Conservation (phyloP, 108 stramenopile genomes). For the Nitzschia putrida region DNA sequence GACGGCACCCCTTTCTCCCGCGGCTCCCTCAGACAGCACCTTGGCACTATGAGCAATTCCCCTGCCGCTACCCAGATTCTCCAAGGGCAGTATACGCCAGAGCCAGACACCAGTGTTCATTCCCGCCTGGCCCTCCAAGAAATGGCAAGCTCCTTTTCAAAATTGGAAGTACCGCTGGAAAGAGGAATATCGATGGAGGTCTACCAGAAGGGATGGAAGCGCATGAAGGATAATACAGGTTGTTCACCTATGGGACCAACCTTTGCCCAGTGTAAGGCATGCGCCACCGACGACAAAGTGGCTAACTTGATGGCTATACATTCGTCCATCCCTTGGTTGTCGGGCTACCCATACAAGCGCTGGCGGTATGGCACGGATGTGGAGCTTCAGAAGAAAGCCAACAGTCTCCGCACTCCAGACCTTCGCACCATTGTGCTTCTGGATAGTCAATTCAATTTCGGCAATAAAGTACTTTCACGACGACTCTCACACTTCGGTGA, state of each 20-base stretch:
- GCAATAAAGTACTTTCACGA: not conserved
- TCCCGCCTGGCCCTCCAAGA: not conserved
- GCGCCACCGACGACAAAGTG: not conserved
- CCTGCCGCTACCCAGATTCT: not conserved
- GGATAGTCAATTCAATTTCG: constrained; percentile 1
- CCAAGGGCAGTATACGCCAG: not conserved
- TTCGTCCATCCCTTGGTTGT: not conserved
- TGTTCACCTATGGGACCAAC: not conserved
- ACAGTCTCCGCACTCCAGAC: not conserved
- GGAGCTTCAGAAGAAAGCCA: not conserved
- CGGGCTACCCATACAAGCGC: not conserved
- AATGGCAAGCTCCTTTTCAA: not conserved
- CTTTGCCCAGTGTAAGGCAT: not conserved
- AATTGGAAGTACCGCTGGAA: too few relatives aligned
- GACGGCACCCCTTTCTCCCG: not conserved
- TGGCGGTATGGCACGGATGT: not conserved
- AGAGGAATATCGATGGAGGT: too few relatives aligned
- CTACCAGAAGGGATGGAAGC: not conserved
- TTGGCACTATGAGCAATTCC: not conserved
- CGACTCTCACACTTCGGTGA: not conserved
- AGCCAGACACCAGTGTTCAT: not conserved
- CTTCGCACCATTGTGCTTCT: constrained; percentile 3
- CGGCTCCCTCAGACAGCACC: not conserved
- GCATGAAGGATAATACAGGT: not conserved
- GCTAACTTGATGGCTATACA: not conserved